Evolutionary conservation across 805 yeast species (phyloP), one percentile per base, ranked within the genome.

Genomic region (Sungouiella blattae): DNA sequence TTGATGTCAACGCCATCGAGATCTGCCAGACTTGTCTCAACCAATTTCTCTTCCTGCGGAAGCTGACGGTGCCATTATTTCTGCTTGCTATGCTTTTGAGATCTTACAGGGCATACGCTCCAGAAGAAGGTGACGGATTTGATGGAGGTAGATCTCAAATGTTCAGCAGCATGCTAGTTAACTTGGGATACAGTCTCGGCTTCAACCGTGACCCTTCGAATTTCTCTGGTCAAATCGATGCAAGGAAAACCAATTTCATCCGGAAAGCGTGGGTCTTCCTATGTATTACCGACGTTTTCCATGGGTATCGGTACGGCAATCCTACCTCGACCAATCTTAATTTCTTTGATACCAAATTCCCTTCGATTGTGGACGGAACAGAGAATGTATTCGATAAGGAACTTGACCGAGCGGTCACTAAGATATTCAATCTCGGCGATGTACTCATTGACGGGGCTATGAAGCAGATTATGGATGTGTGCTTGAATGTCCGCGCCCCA

Each of bases 231-330:
- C 9, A 6, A 6, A 4, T 26, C 7, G 12, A 12, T 11, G n/a
- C 16, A 6, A 7, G 28, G 7, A 26, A 7, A 14, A 26, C 18
- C 16, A 12, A 13, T 9, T 26, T 26, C 12, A 14, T 26, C 18
- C 28, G 28, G 18, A 26, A 26, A 26, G 18, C 12, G 11, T 13
- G 16, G 28, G 13, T 26, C 7, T 12, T 8, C 28, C 12, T 26
- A 9, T 8, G 16, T 14, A 6, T 26, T 6, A 6, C 17, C 28
- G 28, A 26, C 11, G 12, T 26, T 6, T 26, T 26, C 28, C 28
- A 26, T 6, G 28, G 28, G 6, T 26, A 26, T 17, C 28, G 28
- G 18, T 26, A 6, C 28, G 28, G 28, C 8, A 26, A 26, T 12
- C 28, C 28, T 6, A 26, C 12, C 13, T 14, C 11, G n/a, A 26